These are phyloP conservation scores for Volvox carteri DNA, from an alignment of 163 green algal species.

Conservation along the genomic window DNA sequence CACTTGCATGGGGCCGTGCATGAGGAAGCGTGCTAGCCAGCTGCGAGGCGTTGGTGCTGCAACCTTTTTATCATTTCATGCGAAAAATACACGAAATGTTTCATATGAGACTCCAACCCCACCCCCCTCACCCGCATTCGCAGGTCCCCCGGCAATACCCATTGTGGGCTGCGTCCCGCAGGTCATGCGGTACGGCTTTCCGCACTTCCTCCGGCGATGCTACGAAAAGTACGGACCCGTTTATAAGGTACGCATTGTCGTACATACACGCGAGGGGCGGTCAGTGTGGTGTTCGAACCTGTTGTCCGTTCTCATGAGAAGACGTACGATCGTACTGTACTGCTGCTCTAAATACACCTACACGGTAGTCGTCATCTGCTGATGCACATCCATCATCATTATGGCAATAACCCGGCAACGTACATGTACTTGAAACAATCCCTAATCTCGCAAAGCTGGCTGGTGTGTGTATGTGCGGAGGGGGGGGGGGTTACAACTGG, in stretches of 20 bases:
- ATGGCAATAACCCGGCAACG: too few species aligned
- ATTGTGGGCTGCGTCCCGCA: slow-evolving; percentile 35
- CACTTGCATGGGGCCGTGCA: background rate
- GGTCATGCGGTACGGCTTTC: slow-evolving; percentile 1
- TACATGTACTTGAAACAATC: background rate
- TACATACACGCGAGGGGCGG: too few species aligned
- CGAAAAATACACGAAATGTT: background rate
- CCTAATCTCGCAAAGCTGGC: too few species aligned
- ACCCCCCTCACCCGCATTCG: background rate
- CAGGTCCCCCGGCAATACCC: slow-evolving; percentile 31
- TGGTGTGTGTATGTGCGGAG: background rate
- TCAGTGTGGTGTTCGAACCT: too few species aligned
- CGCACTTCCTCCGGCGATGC: slow-evolving; percentile 30
- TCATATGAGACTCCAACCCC: background rate
- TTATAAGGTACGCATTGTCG: slow-evolving; percentile 7
- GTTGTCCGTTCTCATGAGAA: background rate
- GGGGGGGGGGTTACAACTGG: background rate
- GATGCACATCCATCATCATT: too few species aligned
- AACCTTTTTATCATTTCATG: background rate
- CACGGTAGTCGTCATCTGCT: too few species aligned
- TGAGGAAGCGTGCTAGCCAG: background rate
- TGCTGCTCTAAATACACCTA: background rate
- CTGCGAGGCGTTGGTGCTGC: background rate
- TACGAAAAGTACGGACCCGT: slow-evolving; percentile 29
- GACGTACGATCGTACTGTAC: background rate